Percentiles rank a stretch among this genome's conserved stretches.
These are phyloP conservation scores for Ettlia oleoabundans DNA, from an alignment of 139 green algal species.

Conservation along the genomic window DNA sequence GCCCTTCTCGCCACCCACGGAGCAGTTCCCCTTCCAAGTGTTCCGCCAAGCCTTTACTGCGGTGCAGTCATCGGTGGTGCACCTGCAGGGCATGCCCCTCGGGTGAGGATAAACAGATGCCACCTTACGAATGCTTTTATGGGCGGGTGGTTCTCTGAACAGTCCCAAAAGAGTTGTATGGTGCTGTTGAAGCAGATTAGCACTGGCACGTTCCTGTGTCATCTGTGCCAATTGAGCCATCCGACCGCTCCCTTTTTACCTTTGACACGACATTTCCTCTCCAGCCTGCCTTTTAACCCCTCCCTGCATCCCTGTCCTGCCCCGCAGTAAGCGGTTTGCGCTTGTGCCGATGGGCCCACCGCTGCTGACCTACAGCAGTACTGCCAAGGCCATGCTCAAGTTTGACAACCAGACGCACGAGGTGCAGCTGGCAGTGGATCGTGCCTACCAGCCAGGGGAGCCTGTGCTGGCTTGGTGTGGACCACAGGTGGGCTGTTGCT, in stretches of 20 bases:
- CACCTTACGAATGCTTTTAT: too few species aligned
- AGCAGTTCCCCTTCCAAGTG: slow-evolving; percentile 79
- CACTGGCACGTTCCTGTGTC: too few species aligned
- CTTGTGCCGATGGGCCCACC: slow-evolving; percentile 93
- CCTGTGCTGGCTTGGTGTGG: slow-evolving; percentile 92
- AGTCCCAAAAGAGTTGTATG: too few species aligned
- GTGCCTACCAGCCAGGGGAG: slow-evolving; percentile 70
- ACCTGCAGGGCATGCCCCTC: slow-evolving; percentile 87
- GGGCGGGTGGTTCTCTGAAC: too few species aligned
- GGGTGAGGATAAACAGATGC: too few species aligned
- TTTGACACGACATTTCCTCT: too few species aligned
- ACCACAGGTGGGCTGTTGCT: slow-evolving; percentile 46
- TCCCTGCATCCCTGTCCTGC: too few species aligned
- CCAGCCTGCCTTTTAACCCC: not conserved
- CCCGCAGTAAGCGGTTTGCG: slow-evolving; percentile 82
- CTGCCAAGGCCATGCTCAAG: slow-evolving; percentile 79
- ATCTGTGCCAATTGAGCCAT: too few species aligned
- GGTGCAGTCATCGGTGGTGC: slow-evolving; percentile 91
- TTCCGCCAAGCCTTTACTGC: slow-evolving; percentile 93
- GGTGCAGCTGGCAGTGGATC: slow-evolving; percentile 81
- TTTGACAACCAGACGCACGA: slow-evolving; percentile 54
- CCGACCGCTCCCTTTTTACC: too few species aligned
- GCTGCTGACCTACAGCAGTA: slow-evolving; percentile 84
- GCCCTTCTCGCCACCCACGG: slow-evolving; percentile 90
- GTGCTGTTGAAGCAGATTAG: too few species aligned